Evolutionary conservation across 1,284 basidiomycete genomes (phyloP), one percentile per base, ranked within the genome.

Genomic region (Cryptococcus floricola): DNA sequence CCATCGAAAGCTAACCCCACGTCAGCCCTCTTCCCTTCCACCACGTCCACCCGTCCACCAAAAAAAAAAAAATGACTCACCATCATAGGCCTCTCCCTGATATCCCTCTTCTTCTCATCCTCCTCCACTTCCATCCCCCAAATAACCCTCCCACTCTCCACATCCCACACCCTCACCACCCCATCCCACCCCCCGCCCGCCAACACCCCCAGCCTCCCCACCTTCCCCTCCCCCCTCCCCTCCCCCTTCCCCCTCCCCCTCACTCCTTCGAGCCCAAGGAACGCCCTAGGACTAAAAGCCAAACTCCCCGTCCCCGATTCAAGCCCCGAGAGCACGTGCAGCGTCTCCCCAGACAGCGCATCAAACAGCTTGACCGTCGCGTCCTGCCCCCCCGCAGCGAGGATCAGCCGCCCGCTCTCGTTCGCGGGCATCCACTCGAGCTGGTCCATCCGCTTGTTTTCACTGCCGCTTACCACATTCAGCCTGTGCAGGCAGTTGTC

Each of bases 321-420:
- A 1, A 74, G 60, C 1, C 71, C 71, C 0, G 53, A 16, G 1
- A 74, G 57, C 4, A 60, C 51, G 44, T 73, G 67, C 0, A 74
- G 43, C 28, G 64, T 64, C 49, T 72, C 65, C 16, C 68, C 67
- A 0, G 67, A 55, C 2, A 62, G 25, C 1, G 67, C 66, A 46
- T 76, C 65, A 60, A 72, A 76, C 4, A 76, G 48, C 50, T 70
- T 71, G 37, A 74, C 67, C 0, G 72, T 70, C 1, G 72, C 68
- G 39, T 76, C 74, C 54, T 73, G 70, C 1, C 69, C 72, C 3
- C 72, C 74, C 71, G 74, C 72, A 39, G 74, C 74, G 14, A 76
- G 51, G 16, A 73, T 58, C 71, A 71, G 18, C 62, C 49, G 0
- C 67, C 67, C 0, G 63, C n/a, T 59, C 1, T 47, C 53, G 28